Evolutionary conservation across 768 basidiomycete genomes (phyloP), one percentile per base, ranked within the genome.

Genomic region (Russula abietina): DNA sequence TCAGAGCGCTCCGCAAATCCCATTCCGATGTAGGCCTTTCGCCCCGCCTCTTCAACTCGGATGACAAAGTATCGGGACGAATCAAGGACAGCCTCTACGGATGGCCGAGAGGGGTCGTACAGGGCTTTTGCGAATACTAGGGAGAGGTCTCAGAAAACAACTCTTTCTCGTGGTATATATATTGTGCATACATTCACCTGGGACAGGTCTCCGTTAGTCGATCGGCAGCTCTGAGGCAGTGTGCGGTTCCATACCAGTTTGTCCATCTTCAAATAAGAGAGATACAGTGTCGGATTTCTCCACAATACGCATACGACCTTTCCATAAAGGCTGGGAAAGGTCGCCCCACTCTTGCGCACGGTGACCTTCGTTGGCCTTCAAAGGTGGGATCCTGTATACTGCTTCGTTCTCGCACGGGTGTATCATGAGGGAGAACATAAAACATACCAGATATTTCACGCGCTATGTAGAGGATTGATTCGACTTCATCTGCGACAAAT

Each of bases 31-130:
- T 92, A 94, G 1, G 95, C 94, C 72, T 91, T 89, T 73, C 82
- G 86, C 24, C 92, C 92, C 17, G 78, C 79, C 68, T 95, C 93
- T 72, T 97, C 94, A 2, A 97, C 89, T 58, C 92, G 82, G 46
- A 97, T 78, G 17, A 96, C 94, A 71, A 98, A 98, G 72, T 98
- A 98, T 53, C 94, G 85, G 12, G 93, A 95, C 1, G 93, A 95
- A 73, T 98, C 94, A 30, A 97, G 79, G 17, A 95, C 93, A n/a
- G 91, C 89, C 67, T 98, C 94, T n/a, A 98, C 91, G 32, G 83
- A 86, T 5, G 92, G 91, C 61, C 84, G 85, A 49, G 81, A 75
- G 17, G 86, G 79, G 70, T 91, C 87, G 70, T 97, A 98, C 49
- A 83, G 83, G 17, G 93, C 85, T 67, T 83, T 86, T 48, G 95